Percentiles rank a stretch among this genome's conserved stretches.
Conservation (phyloP, 495 filamentous ascomycete genomes). For the Chaetomium fimeti region DNA sequence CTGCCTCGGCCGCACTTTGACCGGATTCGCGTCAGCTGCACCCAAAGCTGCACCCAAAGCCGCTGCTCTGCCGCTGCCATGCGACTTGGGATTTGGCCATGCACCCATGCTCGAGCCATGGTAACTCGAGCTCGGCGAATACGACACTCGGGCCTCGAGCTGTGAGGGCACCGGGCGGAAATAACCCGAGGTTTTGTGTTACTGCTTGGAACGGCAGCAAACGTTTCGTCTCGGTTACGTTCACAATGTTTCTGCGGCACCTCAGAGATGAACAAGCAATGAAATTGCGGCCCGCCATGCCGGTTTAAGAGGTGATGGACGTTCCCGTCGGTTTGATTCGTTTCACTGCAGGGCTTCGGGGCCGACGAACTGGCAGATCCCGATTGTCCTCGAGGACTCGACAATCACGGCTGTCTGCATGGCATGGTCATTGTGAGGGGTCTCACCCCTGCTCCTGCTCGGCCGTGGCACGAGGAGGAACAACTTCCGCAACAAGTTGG, state of each 20-base stretch:
- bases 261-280: neutral
- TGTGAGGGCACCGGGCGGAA: neutral
- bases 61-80: neutral
- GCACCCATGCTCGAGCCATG: neutral
- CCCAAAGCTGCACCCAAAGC: too few species aligned
- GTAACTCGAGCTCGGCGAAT: neutral
- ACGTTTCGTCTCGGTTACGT: neutral
- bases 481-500: constrained; percentile 11
- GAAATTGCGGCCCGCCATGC: neutral
- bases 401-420: neutral
- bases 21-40: neutral
- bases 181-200: neutral
- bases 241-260: neutral
- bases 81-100: neutral
- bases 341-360: constrained; percentile 4
- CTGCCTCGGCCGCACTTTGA: constrained; percentile 22
- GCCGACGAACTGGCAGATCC: neutral
- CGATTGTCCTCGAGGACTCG: neutral
- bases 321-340: neutral
- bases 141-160: neutral
- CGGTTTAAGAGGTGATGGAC: neutral
- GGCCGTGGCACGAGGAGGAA: neutral
- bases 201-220: neutral
- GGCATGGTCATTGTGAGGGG: neutral
- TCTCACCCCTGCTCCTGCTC: constrained; percentile 1